Evolutionary conservation across 2,329 filamentous ascomycete genomes (phyloP), one percentile per base, ranked within the genome.

Genomic region (Madurella mycetomatis): DNA sequence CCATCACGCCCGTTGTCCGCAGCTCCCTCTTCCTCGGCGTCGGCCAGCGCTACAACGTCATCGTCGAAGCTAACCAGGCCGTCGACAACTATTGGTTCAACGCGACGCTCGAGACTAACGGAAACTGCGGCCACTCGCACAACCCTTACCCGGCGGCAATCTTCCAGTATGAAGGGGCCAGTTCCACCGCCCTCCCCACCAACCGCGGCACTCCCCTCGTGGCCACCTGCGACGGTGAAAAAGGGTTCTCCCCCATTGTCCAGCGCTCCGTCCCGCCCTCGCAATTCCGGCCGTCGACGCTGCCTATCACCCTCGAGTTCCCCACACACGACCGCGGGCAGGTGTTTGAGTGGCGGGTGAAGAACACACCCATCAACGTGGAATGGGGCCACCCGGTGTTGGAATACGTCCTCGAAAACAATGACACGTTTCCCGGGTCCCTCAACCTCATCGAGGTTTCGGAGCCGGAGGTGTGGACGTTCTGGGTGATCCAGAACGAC

Each of bases 21-120:
- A 67, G 73, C 9, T 68, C 73, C n/a, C 68, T 85, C 19, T 78
- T 73, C 43, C 66, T 85, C 4, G 78, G 70, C 37, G 71, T 83
- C 49, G 74, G 68, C 47, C 74, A 67, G 66, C 68, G 80, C 31
- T 72, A 70, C 56, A 76, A 80, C 57, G 70, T 80, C 16, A 70
- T 79, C 40, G 71, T 80, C 43, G 69, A 74, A 31, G 76, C 72
- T 15, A 65, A 66, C 41, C 62, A 68, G 41, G 52, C 62, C 31
- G 55, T 65, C 0, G 67, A 51, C 4, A 70, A 72, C 60, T 74
- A 73, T 62, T 74, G 72, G 72, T 65, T 74, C 60, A 73, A 72
- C 52, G 69, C 67, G 15, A 71, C 68, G 0, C 59, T 69, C 16
- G 59, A 63, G 13, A 51, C 55, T 16, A 52, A 56, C 43, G 61